Evolutionary conservation across 805 yeast species (phyloP).

Genomic region (Candida orba): DNA sequence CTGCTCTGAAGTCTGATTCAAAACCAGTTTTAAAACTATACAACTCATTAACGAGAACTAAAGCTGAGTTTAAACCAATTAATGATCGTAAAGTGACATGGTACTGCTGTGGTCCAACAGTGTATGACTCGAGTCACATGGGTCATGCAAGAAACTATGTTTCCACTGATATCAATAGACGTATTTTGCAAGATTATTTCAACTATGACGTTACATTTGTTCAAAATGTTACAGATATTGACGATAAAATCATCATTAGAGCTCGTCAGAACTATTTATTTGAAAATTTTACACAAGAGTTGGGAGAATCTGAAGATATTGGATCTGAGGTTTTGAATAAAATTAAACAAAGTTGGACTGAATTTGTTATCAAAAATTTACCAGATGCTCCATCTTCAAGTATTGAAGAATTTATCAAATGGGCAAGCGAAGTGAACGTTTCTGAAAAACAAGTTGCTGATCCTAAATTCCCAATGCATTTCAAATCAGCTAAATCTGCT

Average conservation of each 20-base stretch:
- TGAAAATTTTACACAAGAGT: slow-evolving; percentile 42
- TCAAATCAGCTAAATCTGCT: slow-evolving; percentile 43
- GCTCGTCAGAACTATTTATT: slow-evolving; percentile 87
- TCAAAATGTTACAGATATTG: slow-evolving; percentile 98
- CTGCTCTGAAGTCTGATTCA: slow-evolving; percentile 5
- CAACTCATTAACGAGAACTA: slow-evolving; percentile 78
- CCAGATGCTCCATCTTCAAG: slow-evolving; percentile 31
- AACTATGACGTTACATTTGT: slow-evolving; percentile 84
- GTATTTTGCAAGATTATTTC: slow-evolving; percentile 84
- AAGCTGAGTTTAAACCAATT: slow-evolving; percentile 71
- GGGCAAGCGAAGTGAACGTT: slow-evolving; percentile 46
- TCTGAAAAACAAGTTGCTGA: slow-evolving; percentile 43
- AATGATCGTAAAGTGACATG: slow-evolving; percentile 65
- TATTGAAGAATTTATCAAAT: slow-evolving; percentile 35
- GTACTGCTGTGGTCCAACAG: slow-evolving; percentile 99
- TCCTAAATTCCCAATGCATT: slow-evolving; percentile 87
- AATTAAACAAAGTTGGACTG: slow-evolving; percentile 36
- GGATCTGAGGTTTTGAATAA: slow-evolving; percentile 30
- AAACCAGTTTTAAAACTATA: slow-evolving; percentile 52
- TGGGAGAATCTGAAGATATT: slow-evolving; percentile 20
- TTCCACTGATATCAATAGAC: slow-evolving; percentile 85
- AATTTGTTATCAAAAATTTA: slow-evolving; percentile 49
- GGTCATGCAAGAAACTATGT: slow-evolving; percentile 98
- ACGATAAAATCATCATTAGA: slow-evolving; percentile 90
- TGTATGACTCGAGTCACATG: slow-evolving; percentile 93